Conservation (phyloP, 208 protist genomes). For the Tetramitus jugosus region DNA sequence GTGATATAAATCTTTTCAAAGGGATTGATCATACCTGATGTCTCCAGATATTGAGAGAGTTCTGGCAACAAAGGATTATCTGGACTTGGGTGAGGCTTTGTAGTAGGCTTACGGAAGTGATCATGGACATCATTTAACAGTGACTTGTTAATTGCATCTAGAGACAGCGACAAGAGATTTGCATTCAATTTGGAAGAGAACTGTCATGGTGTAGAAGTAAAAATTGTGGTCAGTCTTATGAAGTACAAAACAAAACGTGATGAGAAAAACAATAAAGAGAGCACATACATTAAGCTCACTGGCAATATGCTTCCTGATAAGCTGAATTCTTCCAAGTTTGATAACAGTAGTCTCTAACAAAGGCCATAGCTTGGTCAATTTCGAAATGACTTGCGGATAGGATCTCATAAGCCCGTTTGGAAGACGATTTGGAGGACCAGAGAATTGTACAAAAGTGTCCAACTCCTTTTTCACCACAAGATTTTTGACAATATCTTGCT, state of each 20-base stretch:
- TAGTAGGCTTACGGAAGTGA: neutral
- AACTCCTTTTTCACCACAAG: neutral
- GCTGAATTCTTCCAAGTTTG: neutral
- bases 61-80: constrained; percentile 57
- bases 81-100: constrained; percentile 50
- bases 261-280: too few species aligned
- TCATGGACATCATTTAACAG: neutral
- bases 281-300: neutral
- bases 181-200: constrained; percentile 19
- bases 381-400: neutral
- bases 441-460: constrained; percentile 26
- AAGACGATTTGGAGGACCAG: constrained; percentile 29
- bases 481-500: neutral
- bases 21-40: constrained; percentile 63
- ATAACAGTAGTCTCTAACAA: neutral
- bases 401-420: neutral
- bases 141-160: neutral
- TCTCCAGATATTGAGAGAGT: constrained; percentile 63
- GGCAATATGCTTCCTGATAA: constrained; percentile 10
- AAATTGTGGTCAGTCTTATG: too few species aligned
- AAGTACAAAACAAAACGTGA: too few species aligned
- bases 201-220: neutral
- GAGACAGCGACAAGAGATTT: neutral
- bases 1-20: constrained; percentile 72
- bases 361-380: neutral